Evolutionary conservation across 2,329 filamentous ascomycete genomes (phyloP).

Genomic region (Huntiella abstrusa): DNA sequence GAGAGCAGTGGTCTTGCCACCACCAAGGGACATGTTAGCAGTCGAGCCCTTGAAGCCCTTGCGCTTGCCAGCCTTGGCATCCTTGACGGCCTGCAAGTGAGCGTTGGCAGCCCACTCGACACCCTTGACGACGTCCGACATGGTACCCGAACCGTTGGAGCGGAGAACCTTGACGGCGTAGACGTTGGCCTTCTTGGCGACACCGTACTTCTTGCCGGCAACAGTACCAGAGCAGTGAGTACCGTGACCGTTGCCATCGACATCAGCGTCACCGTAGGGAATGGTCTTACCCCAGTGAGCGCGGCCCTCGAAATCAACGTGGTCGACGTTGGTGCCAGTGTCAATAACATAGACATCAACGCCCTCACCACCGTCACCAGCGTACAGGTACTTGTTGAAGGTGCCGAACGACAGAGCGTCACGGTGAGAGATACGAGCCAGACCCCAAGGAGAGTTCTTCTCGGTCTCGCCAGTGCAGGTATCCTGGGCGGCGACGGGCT

Average conservation of each 20-base stretch:
- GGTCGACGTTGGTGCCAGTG: slow-evolving; percentile 81
- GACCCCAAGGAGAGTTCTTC: slow-evolving; percentile 94
- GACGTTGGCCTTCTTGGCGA: slow-evolving; percentile 95
- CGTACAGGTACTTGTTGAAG: slow-evolving; percentile 97
- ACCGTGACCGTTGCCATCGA: slow-evolving; percentile 93
- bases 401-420: slow-evolving; percentile 69
- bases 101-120: slow-evolving; percentile 81
- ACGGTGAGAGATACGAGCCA: slow-evolving; percentile 94
- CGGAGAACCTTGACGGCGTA: slow-evolving; percentile 96
- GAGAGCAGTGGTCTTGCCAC: slow-evolving; percentile 85
- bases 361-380: slow-evolving; percentile 77
- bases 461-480: slow-evolving; percentile 44
- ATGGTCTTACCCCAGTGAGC: slow-evolving; percentile 96
- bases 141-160: slow-evolving; percentile 92
- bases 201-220: slow-evolving; percentile 96
- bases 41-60: slow-evolving; percentile 98
- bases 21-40: slow-evolving; percentile 98
- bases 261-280: slow-evolving; percentile 62
- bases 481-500: slow-evolving; percentile 17
- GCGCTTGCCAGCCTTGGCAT: slow-evolving; percentile 69
- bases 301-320: slow-evolving; percentile 94
- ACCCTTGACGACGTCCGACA: slow-evolving; percentile 97
- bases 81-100: slow-evolving; percentile 57
- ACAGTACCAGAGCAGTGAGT: slow-evolving; percentile 98
- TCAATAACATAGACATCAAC: slow-evolving; percentile 98